These are phyloP conservation scores for Pseudofabraea citricarpa DNA, from an alignment of 2,329 filamentous ascomycete species.

Conservation along the genomic window DNA sequence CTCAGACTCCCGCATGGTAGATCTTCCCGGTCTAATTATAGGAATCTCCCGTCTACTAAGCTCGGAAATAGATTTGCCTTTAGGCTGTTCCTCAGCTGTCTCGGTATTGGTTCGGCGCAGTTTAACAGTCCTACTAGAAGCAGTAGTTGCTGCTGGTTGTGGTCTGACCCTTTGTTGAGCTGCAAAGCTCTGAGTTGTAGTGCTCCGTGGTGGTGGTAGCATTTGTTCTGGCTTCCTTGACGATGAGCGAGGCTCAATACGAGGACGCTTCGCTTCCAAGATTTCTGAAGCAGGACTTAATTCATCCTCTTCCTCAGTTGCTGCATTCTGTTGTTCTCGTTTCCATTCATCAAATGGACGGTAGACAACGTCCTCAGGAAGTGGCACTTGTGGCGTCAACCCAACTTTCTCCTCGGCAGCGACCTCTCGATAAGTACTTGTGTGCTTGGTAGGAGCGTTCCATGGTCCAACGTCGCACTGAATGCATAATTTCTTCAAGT, in stretches of 20 bases:
- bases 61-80: slow-evolving; percentile 2
- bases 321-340: slow-evolving; percentile 39
- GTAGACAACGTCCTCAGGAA: slow-evolving; percentile 59
- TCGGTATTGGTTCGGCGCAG: slow-evolving; percentile 12
- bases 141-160: slow-evolving; percentile 30
- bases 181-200: slow-evolving; percentile 59
- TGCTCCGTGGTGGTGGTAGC: slow-evolving; percentile 33
- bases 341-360: slow-evolving; percentile 58
- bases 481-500: slow-evolving; percentile 52
- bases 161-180: slow-evolving; percentile 59
- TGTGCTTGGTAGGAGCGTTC: slow-evolving; percentile 41
- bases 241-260: background rate
- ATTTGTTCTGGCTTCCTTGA: slow-evolving; percentile 6
- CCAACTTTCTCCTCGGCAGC: slow-evolving; percentile 64
- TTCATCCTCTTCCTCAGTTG: slow-evolving; percentile 8
- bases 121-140: slow-evolving; percentile 12
- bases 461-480: slow-evolving; percentile 56
- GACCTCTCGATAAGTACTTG: slow-evolving; percentile 56
- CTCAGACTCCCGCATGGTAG: slow-evolving; percentile 10
- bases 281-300: slow-evolving; percentile 9
- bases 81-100: background rate
- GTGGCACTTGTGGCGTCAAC: slow-evolving; percentile 57
- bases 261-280: slow-evolving; percentile 7
- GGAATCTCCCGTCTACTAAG: slow-evolving; percentile 13
- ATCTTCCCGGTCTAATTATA: too few species aligned